These are phyloP conservation scores for Chrysoporthe cubensis DNA, from an alignment of 2,329 filamentous ascomycete genomes.

Conservation along the genomic window DNA sequence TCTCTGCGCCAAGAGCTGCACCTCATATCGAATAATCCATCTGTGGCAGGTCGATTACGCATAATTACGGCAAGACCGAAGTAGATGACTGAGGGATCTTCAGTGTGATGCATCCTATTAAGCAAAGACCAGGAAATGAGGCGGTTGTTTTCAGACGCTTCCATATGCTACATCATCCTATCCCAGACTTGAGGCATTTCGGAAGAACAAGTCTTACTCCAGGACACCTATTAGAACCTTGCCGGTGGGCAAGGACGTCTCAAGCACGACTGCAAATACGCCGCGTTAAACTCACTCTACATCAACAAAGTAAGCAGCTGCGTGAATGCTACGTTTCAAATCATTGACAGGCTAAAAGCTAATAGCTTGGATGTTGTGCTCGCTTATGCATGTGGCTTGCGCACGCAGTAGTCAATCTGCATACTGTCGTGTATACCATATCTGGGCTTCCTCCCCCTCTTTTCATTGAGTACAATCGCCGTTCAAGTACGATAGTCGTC, in stretches of 20 bases:
- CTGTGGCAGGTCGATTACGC: too few relatives aligned
- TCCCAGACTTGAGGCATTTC: neutral
- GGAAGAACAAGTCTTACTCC: too few relatives aligned
- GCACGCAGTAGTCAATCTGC: neutral
- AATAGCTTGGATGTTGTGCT: neutral
- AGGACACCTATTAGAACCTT: too few relatives aligned
- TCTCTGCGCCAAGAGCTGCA: neutral
- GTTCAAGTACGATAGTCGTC: neutral
- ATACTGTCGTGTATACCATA: neutral
- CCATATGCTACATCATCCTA: neutral
- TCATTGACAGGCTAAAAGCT: neutral
- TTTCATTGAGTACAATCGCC: neutral
- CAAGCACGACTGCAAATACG: neutral
- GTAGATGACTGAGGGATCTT: neutral
- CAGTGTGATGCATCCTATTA: neutral
- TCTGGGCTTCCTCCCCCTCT: neutral
- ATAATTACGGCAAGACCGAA: too few relatives aligned
- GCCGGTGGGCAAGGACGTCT: neutral
- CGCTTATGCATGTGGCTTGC: slow-evolving; percentile 8
- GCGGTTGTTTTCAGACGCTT: neutral
- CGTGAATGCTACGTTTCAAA: neutral
- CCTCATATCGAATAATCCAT: too few relatives aligned
- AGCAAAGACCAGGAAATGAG: neutral
- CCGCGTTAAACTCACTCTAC: neutral
- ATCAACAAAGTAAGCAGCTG: neutral